These are phyloP conservation scores for Nakazawaea anatomiae DNA, from an alignment of 805 yeast species.

Conservation along the genomic window DNA sequence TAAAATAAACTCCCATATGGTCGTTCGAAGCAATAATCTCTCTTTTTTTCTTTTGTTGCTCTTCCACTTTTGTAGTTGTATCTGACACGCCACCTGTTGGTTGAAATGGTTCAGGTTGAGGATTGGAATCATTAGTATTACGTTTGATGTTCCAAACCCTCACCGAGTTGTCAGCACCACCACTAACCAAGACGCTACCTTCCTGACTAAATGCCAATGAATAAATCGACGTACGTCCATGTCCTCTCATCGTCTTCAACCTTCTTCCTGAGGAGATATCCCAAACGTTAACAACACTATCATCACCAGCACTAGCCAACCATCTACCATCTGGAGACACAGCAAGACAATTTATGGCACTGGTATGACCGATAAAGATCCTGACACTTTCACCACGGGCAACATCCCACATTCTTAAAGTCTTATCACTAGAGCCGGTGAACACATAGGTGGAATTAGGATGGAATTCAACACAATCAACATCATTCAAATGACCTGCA, in stretches of 20 bases:
- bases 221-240: conserved; percentile 81
- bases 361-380: conserved; percentile 86
- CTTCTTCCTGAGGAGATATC: conserved; percentile 90
- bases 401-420: conserved; percentile 98
- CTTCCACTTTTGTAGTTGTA: conserved; percentile 19
- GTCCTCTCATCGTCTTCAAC: conserved; percentile 90
- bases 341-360: conserved; percentile 79
- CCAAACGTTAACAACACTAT: conserved; percentile 83
- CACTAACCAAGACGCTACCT: conserved; percentile 84
- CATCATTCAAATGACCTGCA: conserved; percentile 97
- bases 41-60: conserved; percentile 47
- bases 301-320: conserved; percentile 94
- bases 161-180: conserved; percentile 88
- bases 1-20: conserved; percentile 88
- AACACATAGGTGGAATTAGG: conserved; percentile 93
- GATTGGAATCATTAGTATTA: conserved; percentile 74
- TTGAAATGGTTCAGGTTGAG: conserved; percentile 65
- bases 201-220: conserved; percentile 81
- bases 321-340: conserved; percentile 97
- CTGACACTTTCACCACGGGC: conserved; percentile 84
- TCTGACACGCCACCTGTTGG: conserved; percentile 12
- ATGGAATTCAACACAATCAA: conserved; percentile 90
- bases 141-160: conserved; percentile 94
- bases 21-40: conserved; percentile 82
- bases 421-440: conserved; percentile 93